A percentile compares a stretch with the other conserved stretches of the same genome.
Conservation (phyloP, 2,329 filamentous ascomycete genomes). For the Fusarium verticillioides region DNA sequence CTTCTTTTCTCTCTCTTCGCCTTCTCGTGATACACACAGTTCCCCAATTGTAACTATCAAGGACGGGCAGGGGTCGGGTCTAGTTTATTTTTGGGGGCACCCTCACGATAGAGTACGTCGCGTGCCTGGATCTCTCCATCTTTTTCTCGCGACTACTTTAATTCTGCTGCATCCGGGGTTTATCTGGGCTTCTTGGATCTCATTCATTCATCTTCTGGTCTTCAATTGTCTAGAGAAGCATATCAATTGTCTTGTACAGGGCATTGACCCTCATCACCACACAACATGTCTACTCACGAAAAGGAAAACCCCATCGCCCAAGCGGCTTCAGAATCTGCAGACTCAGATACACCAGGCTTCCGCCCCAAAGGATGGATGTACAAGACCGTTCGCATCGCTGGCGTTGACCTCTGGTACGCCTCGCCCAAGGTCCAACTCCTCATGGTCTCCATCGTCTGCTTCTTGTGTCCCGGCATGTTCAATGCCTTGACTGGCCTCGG, state of each 20-base stretch:
- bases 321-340: conserved; percentile 27
- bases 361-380: conserved; percentile 74
- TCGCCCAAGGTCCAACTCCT: conserved; percentile 78
- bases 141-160: conserved; percentile 30
- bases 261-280: neutral
- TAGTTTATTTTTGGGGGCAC: conserved; percentile 36
- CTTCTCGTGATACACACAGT: conserved; percentile 25
- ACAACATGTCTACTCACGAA: conserved; percentile 46
- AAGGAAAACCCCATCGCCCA: conserved; percentile 36
- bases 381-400: conserved; percentile 66
- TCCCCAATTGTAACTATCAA: neutral
- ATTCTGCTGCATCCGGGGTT: conserved; percentile 14
- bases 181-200: neutral
- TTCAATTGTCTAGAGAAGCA: neutral
- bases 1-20: neutral
- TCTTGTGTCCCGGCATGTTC: conserved; percentile 79
- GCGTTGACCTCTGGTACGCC: conserved; percentile 73
- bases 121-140: conserved; percentile 29
- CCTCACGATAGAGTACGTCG: conserved; percentile 17
- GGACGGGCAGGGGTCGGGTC: conserved; percentile 17
- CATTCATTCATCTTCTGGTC: neutral
- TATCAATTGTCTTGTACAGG: conserved; percentile 1
- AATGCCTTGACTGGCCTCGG: conserved; percentile 75
- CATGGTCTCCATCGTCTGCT: conserved; percentile 67
- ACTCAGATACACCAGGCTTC: conserved; percentile 17